A percentile compares a stretch with the other conserved stretches of the same genome.
These are phyloP conservation scores for Jacaranda mimosifolia DNA, from an alignment of 257 asterid genomes.

Conservation along the genomic window DNA sequence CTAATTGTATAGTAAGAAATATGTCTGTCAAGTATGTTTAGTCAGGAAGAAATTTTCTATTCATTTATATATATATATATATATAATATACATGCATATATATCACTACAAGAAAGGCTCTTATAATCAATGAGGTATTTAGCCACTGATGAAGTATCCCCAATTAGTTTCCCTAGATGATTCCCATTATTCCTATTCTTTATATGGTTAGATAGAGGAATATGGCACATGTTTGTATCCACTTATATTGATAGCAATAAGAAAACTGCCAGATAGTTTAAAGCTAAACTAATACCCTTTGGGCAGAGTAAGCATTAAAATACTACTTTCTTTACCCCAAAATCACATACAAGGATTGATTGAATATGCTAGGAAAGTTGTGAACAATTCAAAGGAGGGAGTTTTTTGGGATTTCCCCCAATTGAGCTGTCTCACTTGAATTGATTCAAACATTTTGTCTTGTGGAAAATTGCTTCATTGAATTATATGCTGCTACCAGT, in stretches of 20 bases:
- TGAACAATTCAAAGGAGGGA: neutral
- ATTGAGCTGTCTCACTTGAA: too few species aligned
- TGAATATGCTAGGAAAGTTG: constrained; percentile 10
- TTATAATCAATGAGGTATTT: constrained; percentile 89
- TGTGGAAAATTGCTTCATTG: constrained; percentile 12
- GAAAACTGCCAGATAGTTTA: constrained; percentile 2
- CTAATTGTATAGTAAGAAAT: too few species aligned
- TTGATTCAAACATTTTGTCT: constrained; percentile 3
- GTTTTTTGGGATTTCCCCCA: neutral
- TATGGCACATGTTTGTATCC: constrained; percentile 13
- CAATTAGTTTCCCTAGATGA: constrained; percentile 5
- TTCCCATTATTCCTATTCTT: constrained; percentile 17
- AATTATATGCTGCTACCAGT: neutral
- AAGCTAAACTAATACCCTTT: neutral
- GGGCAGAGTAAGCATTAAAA: neutral
- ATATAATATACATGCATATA: neutral
- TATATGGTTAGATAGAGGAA: constrained; percentile 11
- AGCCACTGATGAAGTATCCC: constrained; percentile 24
- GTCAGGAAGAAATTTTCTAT: too few species aligned
- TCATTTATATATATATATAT: too few species aligned
- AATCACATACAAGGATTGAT: neutral
- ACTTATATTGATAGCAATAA: neutral
- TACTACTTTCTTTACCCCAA: constrained; percentile 13
- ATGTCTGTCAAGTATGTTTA: too few species aligned
- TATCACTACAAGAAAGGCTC: constrained; percentile 82